Base-by-base conservation (phyloP, 306 rosid genomes). In the Mimosa pudica region DNA sequence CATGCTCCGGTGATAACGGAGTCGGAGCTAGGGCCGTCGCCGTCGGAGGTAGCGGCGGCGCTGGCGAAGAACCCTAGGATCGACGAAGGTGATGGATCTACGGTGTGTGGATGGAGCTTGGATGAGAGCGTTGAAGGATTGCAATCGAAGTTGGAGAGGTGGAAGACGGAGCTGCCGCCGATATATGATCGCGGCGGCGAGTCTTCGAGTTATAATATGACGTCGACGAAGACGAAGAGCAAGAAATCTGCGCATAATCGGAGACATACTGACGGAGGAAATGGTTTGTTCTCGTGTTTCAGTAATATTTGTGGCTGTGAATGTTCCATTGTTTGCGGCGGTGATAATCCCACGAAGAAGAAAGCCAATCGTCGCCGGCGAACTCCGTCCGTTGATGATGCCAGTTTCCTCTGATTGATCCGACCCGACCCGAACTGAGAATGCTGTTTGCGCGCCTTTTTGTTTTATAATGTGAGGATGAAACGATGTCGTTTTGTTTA, bases 1-100 rank as follows among this genome's bases (percentile, higher is more conserved):
- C 46, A 38, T 12, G 49, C 57, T 8, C 86, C 77, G 12, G 18
- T 85, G 0, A 11, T 96, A 47, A 93, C 99, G 0, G 89, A 93
- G 75, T 96, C 99, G 0, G 97, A 93, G 57, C 79, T 96, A 0
- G 99, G 99, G 3, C 99, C 99, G 0, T 96, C 98, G 2, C 92
- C 99, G 0, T 96, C 99, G 1, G 99, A 93, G 88, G 97, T 96
- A 5, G 99, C 99, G 0, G 97, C 86, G 0, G 86, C 79, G 0
- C 70, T 96, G 64, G 98, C 97, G 0, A 85, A 67, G 10, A 77
- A 38, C 6, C 89, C 89, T 0, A 32, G 67, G 46, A 7, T 17
- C 33, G 94, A 88, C 0, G 92, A 85, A 17, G 92, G 79, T 0
- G 94, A 88, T 45, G 86, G 82, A 79, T 96, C 98, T 1, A 71